A percentile compares a stretch with the other conserved stretches of the same genome.
Conservation (phyloP, 1,284 basidiomycete genomes). For the Rhodotorula sp. region DNA sequence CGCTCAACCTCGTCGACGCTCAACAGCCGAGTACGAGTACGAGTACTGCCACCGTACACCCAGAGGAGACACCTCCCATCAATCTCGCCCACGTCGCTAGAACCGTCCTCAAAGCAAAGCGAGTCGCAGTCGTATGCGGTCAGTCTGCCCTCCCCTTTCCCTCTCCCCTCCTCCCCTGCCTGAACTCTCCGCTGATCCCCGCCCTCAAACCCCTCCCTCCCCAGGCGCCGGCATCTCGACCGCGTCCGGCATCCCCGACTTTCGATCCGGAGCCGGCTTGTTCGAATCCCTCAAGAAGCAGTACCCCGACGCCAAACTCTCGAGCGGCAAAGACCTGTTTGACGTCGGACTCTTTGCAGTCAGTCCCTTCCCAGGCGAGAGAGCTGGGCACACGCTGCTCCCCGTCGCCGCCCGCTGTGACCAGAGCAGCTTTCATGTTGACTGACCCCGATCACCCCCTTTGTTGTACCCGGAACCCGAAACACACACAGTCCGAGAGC, state of each 20-base stretch:
- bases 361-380: constrained; percentile 49
- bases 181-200: too few relatives aligned
- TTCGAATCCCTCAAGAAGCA: constrained; percentile 75
- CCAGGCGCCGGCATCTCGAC: constrained; percentile 86
- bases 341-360: constrained; percentile 87
- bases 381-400: too few relatives aligned
- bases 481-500: constrained; percentile 62
- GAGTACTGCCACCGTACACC: not conserved
- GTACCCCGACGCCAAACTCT: constrained; percentile 67
- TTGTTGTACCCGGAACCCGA: not conserved
- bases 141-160: constrained; percentile 46
- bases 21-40: not conserved
- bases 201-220: not conserved
- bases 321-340: constrained; percentile 83
- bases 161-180: too few relatives aligned
- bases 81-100: constrained; percentile 25
- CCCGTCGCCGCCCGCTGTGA: too few relatives aligned
- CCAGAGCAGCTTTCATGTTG: too few relatives aligned
- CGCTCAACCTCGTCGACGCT: not conserved
- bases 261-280: constrained; percentile 77
- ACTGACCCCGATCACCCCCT: not conserved
- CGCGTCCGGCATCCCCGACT: constrained; percentile 87
- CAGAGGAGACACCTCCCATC: not conserved
- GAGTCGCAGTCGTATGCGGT: constrained; percentile 85
- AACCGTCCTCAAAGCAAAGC: constrained; percentile 70